A percentile compares a stretch with the other conserved stretches of the same genome.
phyloP scores from a whole-genome alignment of 768 basidiomycete species.

The Dacryopinax spathularia region DNA sequence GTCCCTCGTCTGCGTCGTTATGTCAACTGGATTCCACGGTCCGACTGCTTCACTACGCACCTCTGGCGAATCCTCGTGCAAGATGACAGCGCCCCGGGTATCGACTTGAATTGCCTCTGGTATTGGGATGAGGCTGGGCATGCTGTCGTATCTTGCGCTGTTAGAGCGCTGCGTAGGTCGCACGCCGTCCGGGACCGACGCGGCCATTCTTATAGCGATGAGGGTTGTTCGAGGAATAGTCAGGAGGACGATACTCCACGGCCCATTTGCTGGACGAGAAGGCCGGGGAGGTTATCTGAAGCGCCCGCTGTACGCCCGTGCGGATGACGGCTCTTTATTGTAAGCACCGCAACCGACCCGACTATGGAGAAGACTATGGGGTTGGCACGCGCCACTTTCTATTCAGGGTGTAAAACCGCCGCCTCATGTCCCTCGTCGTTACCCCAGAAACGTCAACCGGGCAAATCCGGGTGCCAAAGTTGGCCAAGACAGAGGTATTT shows the following conservation, averaged over 20 bases:
- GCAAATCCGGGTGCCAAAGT: neutral
- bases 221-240: neutral
- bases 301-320: neutral
- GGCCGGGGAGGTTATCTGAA: neutral
- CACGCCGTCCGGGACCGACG: neutral
- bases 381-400: neutral
- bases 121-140: constrained; percentile 43
- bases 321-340: constrained; percentile 5
- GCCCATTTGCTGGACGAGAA: neutral
- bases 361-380: neutral
- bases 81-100: constrained; percentile 82
- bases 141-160: constrained; percentile 6
- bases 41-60: constrained; percentile 31
- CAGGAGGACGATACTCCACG: neutral
- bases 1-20: constrained; percentile 56
- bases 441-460: neutral
- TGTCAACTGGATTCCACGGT: constrained; percentile 7
- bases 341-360: too few species aligned
- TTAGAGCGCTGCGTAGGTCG: neutral
- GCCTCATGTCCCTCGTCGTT: neutral
- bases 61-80: constrained; percentile 88
- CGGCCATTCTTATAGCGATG: neutral
- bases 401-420: neutral
- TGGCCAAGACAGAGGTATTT: neutral
- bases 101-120: constrained; percentile 87